Evolutionary conservation across 2,329 filamentous ascomycete species (phyloP), one percentile per base, ranked within the genome.

Genomic region (Sphaceloma murrayae): DNA sequence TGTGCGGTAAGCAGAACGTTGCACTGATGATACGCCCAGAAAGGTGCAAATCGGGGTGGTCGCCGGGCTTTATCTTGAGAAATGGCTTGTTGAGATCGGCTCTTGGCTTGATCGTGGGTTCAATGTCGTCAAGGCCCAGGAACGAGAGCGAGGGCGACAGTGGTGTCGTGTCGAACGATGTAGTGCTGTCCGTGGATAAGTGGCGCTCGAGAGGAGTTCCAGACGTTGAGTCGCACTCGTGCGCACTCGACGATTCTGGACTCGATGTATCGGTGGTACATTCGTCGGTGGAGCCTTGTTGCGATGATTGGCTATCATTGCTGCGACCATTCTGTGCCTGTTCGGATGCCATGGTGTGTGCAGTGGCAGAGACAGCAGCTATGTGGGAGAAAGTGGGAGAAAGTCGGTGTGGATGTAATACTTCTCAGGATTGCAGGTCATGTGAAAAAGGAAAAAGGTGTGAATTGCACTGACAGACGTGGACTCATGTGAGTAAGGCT

Each of bases 11-110:
- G 51, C 73, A 75, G 51, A 78, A 78, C 9, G 74, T 72, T 16
- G 74, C 77, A 52, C 75, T 79, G 56, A 82, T 80, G 50, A 81
- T 65, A 47, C 73, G 69, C 13, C 77, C 77, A 47, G 72, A 78
- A 39, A 81, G 64, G 32, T 71, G 68, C 19, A 82, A 62, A 10
- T 66, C 68, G 5, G 75, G 72, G 54, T 79, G 70, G 22, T 45
- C 42, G 11, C 18, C 16, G 6, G 42, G 30, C 6, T 33, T 32
- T 14, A 45, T 21, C 42, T 36, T 34, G 14, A 45, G 22, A 4
- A 18, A 27, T 8, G 31, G 18, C 19, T 16, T 45, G 13, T 14
- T 29, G 10, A 32, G 30, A 11, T 45, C 30, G 3, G 19, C 22
- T 14, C 26, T 40, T 18, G 22, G 19, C 13, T 30, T 40, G 9